Base-by-base conservation (phyloP, 371 early-diverging fungal species). In the Mucor saturninus region DNA sequence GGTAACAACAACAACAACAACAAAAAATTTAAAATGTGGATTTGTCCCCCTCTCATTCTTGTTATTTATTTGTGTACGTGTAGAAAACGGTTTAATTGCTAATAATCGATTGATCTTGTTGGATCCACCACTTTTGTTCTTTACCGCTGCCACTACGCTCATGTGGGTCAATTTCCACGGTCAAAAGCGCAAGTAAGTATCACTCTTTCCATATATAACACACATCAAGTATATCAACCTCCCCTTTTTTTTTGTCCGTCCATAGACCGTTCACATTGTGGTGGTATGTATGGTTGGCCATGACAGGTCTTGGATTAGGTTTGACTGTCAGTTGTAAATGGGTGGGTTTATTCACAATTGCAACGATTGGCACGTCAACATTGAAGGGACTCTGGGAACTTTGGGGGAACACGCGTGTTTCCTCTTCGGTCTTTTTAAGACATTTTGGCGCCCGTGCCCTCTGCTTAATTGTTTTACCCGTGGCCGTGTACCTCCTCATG, bases 91-190 rank as follows among this genome's bases (percentile, higher is more conserved):
- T 5, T 77, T 96, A 57, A 84, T 94, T 49, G 89, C 97, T 8
- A 97, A 98, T 69, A 91, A 89, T 48, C 83, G 98, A 32, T 75
- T 95, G 62, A 97, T 98, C 37, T 77, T 97, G 32, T 81, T 98
- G 63, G 98, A 98, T 73, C 86, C 95, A 26, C 89, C 90, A 62
- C 76, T 98, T 45, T 82, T 98, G 38, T 88, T 97, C 56, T 96
- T 95, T 59, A 90, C 88, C 28, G 86, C 91, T 0, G 72, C 83
- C 53, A 88, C 94, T 1, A 74, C 84, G 5, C 84, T 93, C 70
- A 80, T 82, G 59, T 98, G 94, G 93, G 77, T 87, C 52, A 81
- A 85, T 62, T 98, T 96, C 65, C 85, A 85, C 55, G 85, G 89
- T 49, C 75, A 87, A 56, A 71, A 88, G 35, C 21, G 48, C 56